Percentiles rank a stretch among this genome's conserved stretches.
Conservation (phyloP, 306 rosid genomes). For the Rubus idaeus region DNA sequence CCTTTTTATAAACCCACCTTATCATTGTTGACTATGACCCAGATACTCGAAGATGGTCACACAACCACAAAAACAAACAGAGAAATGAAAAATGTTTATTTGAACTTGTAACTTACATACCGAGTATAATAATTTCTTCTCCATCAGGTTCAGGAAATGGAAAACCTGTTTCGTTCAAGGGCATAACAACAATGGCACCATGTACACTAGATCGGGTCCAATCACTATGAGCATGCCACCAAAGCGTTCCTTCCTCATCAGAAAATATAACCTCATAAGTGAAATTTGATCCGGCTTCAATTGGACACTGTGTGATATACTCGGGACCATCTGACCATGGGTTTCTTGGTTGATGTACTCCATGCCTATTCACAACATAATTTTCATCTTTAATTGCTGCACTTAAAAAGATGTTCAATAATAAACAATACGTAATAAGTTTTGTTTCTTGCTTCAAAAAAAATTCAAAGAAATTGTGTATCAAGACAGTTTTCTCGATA, state of each 20-base stretch:
- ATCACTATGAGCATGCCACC: slow-evolving; percentile 47
- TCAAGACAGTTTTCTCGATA: no score
- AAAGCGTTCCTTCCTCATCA: slow-evolving; percentile 34
- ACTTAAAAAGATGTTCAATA: no score
- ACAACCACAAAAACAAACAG: no score
- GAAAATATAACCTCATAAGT: slow-evolving; percentile 37
- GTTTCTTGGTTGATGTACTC: slow-evolving; percentile 41
- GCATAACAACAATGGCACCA: slow-evolving; percentile 30
- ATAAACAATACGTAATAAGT: no score
- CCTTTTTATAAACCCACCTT: neutral
- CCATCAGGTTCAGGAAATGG: slow-evolving; percentile 31
- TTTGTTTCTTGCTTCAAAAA: no score
- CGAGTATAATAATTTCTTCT: slow-evolving; percentile 20
- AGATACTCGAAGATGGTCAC: neutral
- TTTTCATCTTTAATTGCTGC: neutral
- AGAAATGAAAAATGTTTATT: neutral
- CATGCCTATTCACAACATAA: slow-evolving; percentile 22
- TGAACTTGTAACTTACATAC: neutral
- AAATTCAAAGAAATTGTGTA: no score
- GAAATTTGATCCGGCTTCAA: slow-evolving; percentile 23
- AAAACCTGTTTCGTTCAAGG: neutral
- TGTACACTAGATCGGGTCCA: slow-evolving; percentile 38
- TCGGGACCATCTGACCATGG: slow-evolving; percentile 46
- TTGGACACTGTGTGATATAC: slow-evolving; percentile 44
- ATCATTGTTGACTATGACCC: neutral